Conservation (phyloP, 2,329 filamentous ascomycete genomes). For the Fusarium sp. region DNA sequence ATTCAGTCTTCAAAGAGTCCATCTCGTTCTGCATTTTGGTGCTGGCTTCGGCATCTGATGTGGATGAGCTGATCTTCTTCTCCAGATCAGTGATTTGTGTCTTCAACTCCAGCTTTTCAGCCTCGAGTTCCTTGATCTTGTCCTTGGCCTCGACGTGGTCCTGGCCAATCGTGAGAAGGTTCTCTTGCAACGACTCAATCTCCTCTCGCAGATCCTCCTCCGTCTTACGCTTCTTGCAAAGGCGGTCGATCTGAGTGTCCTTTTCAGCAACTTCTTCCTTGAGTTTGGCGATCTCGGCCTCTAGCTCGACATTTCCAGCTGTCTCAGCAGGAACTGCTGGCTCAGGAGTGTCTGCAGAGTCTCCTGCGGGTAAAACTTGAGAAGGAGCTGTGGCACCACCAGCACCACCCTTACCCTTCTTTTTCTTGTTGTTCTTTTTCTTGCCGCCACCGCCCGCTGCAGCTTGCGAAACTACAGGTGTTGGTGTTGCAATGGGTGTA, state of each 20-base stretch:
- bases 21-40: slow-evolving; percentile 71
- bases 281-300: slow-evolving; percentile 62
- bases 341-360: slow-evolving; percentile 53
- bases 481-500: slow-evolving; percentile 37
- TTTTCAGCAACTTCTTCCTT: slow-evolving; percentile 70
- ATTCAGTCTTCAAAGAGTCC: slow-evolving; percentile 63
- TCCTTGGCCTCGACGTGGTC: slow-evolving; percentile 88
- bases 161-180: slow-evolving; percentile 80
- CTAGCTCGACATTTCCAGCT: slow-evolving; percentile 53
- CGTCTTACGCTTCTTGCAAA: slow-evolving; percentile 76
- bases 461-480: slow-evolving; percentile 43
- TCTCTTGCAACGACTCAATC: slow-evolving; percentile 84
- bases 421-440: slow-evolving; percentile 82
- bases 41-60: slow-evolving; percentile 56
- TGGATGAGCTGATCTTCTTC: slow-evolving; percentile 67
- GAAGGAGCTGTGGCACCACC: slow-evolving; percentile 54
- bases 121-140: slow-evolving; percentile 75
- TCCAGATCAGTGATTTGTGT: slow-evolving; percentile 74
- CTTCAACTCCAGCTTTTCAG: slow-evolving; percentile 74
- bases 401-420: slow-evolving; percentile 82
- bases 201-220: slow-evolving; percentile 86
- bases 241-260: slow-evolving; percentile 76
- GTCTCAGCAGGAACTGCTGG: slow-evolving; percentile 46
- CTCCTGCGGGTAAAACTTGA: slow-evolving; percentile 45
- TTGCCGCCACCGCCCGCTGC: slow-evolving; percentile 48